Evolutionary conservation across 805 yeast genomes (phyloP).

Genomic region (Candida sithepensis): DNA sequence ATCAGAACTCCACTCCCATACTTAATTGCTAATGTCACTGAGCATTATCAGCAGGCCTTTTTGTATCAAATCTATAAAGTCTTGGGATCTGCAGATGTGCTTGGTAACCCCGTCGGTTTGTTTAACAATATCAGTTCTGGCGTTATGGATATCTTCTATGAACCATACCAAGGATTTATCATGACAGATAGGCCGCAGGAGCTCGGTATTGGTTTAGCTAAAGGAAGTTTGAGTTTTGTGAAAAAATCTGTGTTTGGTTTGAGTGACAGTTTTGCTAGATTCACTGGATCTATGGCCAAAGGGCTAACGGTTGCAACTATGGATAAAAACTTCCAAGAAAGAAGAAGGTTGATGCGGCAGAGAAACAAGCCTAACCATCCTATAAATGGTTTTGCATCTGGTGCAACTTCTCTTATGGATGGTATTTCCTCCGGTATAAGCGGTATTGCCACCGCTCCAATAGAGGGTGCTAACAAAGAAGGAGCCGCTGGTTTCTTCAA

Average conservation of each 20-base stretch:
- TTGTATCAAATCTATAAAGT: conserved; percentile 89
- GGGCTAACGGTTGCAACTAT: conserved; percentile 89
- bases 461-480: conserved; percentile 81
- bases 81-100: conserved; percentile 91
- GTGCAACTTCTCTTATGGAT: conserved; percentile 85
- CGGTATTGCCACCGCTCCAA: conserved; percentile 88
- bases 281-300: conserved; percentile 92
- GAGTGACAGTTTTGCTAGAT: conserved; percentile 87
- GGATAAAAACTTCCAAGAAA: conserved; percentile 80
- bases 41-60: conserved; percentile 91
- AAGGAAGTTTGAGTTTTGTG: conserved; percentile 91
- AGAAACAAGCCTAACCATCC: conserved; percentile 84
- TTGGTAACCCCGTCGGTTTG: conserved; percentile 96
- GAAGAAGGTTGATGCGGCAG: conserved; percentile 71
- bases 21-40: conserved; percentile 62
- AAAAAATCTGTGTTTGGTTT: conserved; percentile 94
- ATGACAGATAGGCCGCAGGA: conserved; percentile 96
- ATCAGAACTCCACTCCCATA: conserved; percentile 81
- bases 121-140: conserved; percentile 94
- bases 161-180: conserved; percentile 93
- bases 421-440: conserved; percentile 83
- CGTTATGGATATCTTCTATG: conserved; percentile 92
- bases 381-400: conserved; percentile 74
- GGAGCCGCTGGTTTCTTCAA: conserved; percentile 92
- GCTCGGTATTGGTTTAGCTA: conserved; percentile 90